phyloP scores from a whole-genome alignment of 2,329 filamentous ascomycete species.

The Ophiocordyceps unilateralis region DNA sequence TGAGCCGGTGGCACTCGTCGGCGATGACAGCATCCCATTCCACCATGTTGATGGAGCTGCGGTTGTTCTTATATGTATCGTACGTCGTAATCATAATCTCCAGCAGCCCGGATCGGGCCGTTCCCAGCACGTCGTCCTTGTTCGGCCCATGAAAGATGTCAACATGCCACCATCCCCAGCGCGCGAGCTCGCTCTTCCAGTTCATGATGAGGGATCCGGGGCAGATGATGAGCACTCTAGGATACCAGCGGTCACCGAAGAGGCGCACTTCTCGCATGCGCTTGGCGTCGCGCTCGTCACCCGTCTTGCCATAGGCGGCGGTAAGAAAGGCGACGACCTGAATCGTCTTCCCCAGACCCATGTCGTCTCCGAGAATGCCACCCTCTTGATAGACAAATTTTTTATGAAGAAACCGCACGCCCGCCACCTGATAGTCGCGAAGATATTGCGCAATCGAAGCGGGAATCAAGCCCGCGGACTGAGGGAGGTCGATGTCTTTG shows the following conservation, averaged over 20 bases:
- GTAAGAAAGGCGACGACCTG: slow-evolving; percentile 89
- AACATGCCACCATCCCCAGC: slow-evolving; percentile 93
- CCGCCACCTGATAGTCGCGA: slow-evolving; percentile 78
- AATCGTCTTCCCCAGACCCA: slow-evolving; percentile 94
- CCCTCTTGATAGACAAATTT: slow-evolving; percentile 84
- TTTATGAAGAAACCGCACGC: slow-evolving; percentile 70
- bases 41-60: slow-evolving; percentile 59
- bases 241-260: slow-evolving; percentile 51
- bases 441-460: slow-evolving; percentile 83
- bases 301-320: slow-evolving; percentile 85
- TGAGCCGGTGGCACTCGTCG: slow-evolving; percentile 84
- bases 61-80: slow-evolving; percentile 67
- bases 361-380: slow-evolving; percentile 85
- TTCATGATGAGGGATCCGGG: slow-evolving; percentile 80
- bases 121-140: slow-evolving; percentile 53
- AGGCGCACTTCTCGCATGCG: slow-evolving; percentile 75
- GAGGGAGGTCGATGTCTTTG: slow-evolving; percentile 55
- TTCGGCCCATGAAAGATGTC: slow-evolving; percentile 59
- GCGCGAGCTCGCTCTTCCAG: slow-evolving; percentile 70
- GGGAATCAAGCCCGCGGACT: slow-evolving; percentile 68
- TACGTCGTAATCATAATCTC: slow-evolving; percentile 96
- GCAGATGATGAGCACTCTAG: slow-evolving; percentile 64
- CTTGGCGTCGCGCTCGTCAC: slow-evolving; percentile 69
- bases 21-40: slow-evolving; percentile 90
- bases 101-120: slow-evolving; percentile 57